Percentiles rank a stretch among this genome's conserved stretches.
phyloP scores from a whole-genome alignment of 345 rosid genomes.

The Ricinus communis region DNA sequence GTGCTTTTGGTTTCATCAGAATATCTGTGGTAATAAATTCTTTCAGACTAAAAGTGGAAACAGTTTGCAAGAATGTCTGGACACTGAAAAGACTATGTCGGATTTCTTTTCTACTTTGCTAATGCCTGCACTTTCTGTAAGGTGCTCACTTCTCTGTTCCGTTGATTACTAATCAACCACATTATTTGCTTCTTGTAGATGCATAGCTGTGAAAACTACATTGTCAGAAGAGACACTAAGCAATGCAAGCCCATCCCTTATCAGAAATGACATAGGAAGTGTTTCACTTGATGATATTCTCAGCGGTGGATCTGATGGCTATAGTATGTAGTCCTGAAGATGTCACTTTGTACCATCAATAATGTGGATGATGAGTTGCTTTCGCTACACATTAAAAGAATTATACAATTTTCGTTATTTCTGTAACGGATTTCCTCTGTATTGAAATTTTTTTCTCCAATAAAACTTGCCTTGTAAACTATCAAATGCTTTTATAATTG shows the following conservation, averaged over 20 bases:
- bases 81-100: neutral
- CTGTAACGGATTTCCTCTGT: slow-evolving; percentile 33
- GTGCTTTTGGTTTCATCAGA: slow-evolving; percentile 6
- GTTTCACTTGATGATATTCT: slow-evolving; percentile 82
- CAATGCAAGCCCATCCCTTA: slow-evolving; percentile 65
- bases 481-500: slow-evolving; percentile 12
- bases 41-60: slow-evolving; percentile 6
- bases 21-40: slow-evolving; percentile 1
- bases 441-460: slow-evolving; percentile 23
- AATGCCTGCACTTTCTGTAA: neutral
- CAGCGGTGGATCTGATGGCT: slow-evolving; percentile 69
- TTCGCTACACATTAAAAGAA: slow-evolving; percentile 17
- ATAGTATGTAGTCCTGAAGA: slow-evolving; percentile 71
- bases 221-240: slow-evolving; percentile 62
- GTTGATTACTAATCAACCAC: neutral
- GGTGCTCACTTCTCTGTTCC: slow-evolving; percentile 8
- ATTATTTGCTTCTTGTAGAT: slow-evolving; percentile 53
- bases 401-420: slow-evolving; percentile 9
- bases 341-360: slow-evolving; percentile 38
- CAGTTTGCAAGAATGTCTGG: neutral
- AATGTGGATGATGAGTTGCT: slow-evolving; percentile 37
- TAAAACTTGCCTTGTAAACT: slow-evolving; percentile 8
- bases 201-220: slow-evolving; percentile 88
- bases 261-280: slow-evolving; percentile 71
- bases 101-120: slow-evolving; percentile 1